Conservation (phyloP, 805 yeast genomes). For the Huiozyma naganishii region DNA sequence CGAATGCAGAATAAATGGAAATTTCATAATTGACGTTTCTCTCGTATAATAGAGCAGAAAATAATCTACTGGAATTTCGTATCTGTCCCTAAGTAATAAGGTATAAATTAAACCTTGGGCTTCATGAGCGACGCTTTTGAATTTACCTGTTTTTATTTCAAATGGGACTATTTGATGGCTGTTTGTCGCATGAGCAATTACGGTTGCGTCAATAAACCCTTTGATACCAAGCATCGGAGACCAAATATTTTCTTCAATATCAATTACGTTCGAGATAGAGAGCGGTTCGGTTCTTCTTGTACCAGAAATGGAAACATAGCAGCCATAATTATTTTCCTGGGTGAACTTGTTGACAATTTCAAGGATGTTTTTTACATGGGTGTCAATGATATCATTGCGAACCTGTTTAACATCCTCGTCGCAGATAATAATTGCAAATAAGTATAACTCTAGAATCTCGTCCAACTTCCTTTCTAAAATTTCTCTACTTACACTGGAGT, state of each 20-base stretch:
- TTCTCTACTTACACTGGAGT: conserved; percentile 22
- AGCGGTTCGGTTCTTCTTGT: conserved; percentile 31
- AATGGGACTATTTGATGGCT: conserved; percentile 55
- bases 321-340: conserved; percentile 22
- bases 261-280: conserved; percentile 55
- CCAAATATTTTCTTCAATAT: conserved; percentile 85
- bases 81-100: conserved; percentile 66
- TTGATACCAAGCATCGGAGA: conserved; percentile 83
- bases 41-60: conserved; percentile 69
- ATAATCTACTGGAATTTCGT: conserved; percentile 53
- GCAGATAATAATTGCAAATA: conserved; percentile 45
- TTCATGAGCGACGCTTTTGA: conserved; percentile 54
- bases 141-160: conserved; percentile 81
- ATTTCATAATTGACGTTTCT: conserved; percentile 41
- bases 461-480: conserved; percentile 29
- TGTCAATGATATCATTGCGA: conserved; percentile 30
- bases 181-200: conserved; percentile 44
- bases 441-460: conserved; percentile 31
- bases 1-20: conserved; percentile 44
- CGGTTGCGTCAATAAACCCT: conserved; percentile 84
- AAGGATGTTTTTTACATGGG: conserved; percentile 42
- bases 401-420: conserved; percentile 39
- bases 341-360: conserved; percentile 43
- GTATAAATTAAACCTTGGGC: conserved; percentile 84
- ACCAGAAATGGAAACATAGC: conserved; percentile 18